phyloP scores from a whole-genome alignment of 441 rosid species.

The Eutrema salsugineum region DNA sequence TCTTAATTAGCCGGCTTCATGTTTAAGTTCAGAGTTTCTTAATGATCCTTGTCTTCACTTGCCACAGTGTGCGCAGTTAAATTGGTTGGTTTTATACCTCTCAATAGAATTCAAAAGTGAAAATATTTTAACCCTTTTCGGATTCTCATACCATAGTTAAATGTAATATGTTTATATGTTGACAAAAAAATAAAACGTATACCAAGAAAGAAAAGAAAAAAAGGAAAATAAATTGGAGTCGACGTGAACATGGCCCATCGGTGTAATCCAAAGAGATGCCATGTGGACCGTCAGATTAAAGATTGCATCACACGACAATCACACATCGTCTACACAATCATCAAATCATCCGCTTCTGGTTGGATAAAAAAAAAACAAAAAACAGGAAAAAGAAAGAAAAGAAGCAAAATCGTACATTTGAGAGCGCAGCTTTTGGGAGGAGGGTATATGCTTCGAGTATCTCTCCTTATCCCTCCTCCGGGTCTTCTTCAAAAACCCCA shows the following conservation, averaged over 20 bases:
- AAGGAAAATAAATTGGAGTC: conserved; percentile 11
- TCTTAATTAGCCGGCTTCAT: too few species aligned
- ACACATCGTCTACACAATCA: conserved; percentile 26
- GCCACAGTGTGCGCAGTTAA: too few species aligned
- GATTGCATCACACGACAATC: conserved; percentile 25
- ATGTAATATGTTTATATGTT: background rate
- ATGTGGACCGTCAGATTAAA: conserved; percentile 25
- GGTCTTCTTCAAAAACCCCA: conserved; percentile 27
- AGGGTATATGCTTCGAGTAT: conserved; percentile 28
- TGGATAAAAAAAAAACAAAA: background rate
- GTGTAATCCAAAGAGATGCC: conserved; percentile 9
- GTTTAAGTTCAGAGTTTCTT: too few species aligned
- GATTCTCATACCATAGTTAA: too few species aligned
- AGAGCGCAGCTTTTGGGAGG: background rate
- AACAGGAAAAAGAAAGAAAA: background rate
- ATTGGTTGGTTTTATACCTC: too few species aligned
- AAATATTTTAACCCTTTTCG: too few species aligned
- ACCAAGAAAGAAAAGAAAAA: background rate
- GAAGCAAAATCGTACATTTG: conserved; percentile 4
- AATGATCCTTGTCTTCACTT: too few species aligned
- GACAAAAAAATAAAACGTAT: too few species aligned
- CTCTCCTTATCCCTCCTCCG: conserved; percentile 24
- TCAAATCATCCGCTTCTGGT: conserved; percentile 12
- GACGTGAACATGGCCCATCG: conserved; percentile 11
- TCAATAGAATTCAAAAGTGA: background rate